Conservation (phyloP, 2,329 filamentous ascomycete genomes). For the Graphilbum fragrans region DNA sequence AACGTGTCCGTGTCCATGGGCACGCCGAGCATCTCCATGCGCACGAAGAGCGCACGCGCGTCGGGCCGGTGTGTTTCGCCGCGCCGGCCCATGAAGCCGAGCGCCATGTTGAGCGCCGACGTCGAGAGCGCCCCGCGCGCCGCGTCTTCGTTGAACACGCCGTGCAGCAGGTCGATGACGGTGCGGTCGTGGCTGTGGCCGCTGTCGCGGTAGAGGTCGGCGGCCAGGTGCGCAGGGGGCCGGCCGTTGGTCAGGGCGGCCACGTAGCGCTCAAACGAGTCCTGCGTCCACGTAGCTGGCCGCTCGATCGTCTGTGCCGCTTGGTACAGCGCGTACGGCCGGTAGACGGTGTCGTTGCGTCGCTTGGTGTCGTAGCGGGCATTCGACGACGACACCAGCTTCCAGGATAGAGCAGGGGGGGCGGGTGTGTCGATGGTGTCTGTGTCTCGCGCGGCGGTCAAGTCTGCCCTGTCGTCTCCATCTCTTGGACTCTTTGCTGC, state of each 20-base stretch:
- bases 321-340: constrained; percentile 10
- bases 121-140: constrained; percentile 23
- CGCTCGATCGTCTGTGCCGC: constrained; percentile 26
- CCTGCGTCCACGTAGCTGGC: constrained; percentile 27
- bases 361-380: constrained; percentile 1
- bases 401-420: constrained; percentile 1
- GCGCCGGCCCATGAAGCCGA: constrained; percentile 24
- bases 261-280: constrained; percentile 30
- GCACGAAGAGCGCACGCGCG: constrained; percentile 21
- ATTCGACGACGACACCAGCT: constrained; percentile 5
- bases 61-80: constrained; percentile 16
- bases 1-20: constrained; percentile 32
- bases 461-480: not conserved
- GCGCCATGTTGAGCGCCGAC: constrained; percentile 28
- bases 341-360: constrained; percentile 5
- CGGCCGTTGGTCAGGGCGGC: constrained; percentile 25
- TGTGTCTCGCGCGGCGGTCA: too few relatives aligned
- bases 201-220: constrained; percentile 20
- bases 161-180: constrained; percentile 24
- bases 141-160: constrained; percentile 24
- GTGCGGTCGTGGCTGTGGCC: constrained; percentile 21
- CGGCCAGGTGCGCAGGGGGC: constrained; percentile 19
- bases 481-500: not conserved
- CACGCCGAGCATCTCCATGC: constrained; percentile 24
- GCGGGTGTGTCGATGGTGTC: not conserved